Base-by-base conservation (phyloP, 352 stramenopile genomes). In the Globisporangium emineosum region DNA sequence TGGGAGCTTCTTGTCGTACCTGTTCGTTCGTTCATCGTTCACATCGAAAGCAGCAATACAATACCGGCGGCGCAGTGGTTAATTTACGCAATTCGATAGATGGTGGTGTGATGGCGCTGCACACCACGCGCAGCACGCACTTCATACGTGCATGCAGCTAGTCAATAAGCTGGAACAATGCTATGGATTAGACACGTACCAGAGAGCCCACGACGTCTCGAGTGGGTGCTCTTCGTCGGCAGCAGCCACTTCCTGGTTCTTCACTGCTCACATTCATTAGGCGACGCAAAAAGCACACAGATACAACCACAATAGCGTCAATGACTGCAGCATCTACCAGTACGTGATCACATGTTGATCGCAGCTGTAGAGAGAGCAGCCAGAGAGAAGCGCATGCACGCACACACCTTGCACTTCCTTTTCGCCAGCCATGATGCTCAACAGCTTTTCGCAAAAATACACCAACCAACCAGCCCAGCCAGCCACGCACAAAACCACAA, bases 1-100 rank as follows among this genome's bases (percentile, higher is more conserved):
- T 40, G 87, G 84, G 70, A 96, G 83, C 75, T 98, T 98, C 79
- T 97, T 97, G 81, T 98, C 91, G 68, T 97, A 97, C 90, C 90
- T 97, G 81, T n/a, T 42, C 10, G 25, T 21, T n/a, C n/a, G 19
- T 23, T 55, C 37, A 65, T 57, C 8, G 54, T 17, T 4, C 29
- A 32, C 29, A 32, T 32, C 29, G 5, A 2, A 32, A 32, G n/a
- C n/a, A 32, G 29, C 29, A 32, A 32, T 5, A 32, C 29, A 32
- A 32, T 32, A 2, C 29, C 29, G 5, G 5, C 29, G 43, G 51
- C 19, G 42, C 5, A 23, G 32, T 0, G 4, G 29, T 57, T 29
- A 19, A 12, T 62, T 49, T 58, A 49, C 54, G 42, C 29, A 7
- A 60, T 19, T 58, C 47, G 10, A 27, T 15, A 15, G 57, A 9